Base-by-base conservation (phyloP, 2,329 filamentous ascomycete species). In the Diaporthe sp. region DNA sequence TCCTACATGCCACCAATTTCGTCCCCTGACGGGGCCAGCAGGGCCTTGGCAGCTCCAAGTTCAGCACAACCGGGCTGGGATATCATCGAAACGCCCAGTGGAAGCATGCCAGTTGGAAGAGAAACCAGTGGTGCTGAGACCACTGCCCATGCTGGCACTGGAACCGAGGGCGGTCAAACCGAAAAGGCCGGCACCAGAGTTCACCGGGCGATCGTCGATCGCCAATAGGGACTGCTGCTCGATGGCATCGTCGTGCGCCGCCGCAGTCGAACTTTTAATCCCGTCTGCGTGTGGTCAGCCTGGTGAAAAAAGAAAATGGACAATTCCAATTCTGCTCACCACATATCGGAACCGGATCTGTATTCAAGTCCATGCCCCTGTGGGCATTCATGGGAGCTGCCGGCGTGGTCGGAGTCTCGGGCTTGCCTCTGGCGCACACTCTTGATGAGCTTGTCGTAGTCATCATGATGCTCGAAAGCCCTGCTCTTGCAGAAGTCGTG, bases 191-290 rank as follows among this genome's bases (percentile, higher is more conserved):
- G 57, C 44, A 9, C 22, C 47, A 3, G 68, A 3, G 44, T 28
- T 65, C 0, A 75, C 39, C 1, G 76, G 58, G 15, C 76, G 73
- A 22, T 74, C 74, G 15, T 73, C 67, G 2, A 72, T 37, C 28
- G 61, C 73, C 1, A 44, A 22, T 4, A 72, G 73, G 4, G 47
- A 71, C 55, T 77, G 77, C 70, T 87, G 78, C 76, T 90, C 88
- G n/a, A 83, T 84, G 79, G 89, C 87, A 39, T 39, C 4, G 12
- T 12, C 37, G 37, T 39, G 12, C 37, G 10, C 2, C 12, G 37
- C 37, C 12, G 0, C 37, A 39, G 12, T 39, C 12, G 10, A 15
- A 39, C 2, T 39, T 39, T 4, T 15, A 13, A 39, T 39, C 12
- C 37, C 2, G 3, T 39, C 12, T 39, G 5, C 37, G 1, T 39